Percentiles rank a stretch among this genome's conserved stretches.
Evolutionary conservation across 1,284 basidiomycete species (phyloP).

Genomic region (Ganoderma multipileum): DNA sequence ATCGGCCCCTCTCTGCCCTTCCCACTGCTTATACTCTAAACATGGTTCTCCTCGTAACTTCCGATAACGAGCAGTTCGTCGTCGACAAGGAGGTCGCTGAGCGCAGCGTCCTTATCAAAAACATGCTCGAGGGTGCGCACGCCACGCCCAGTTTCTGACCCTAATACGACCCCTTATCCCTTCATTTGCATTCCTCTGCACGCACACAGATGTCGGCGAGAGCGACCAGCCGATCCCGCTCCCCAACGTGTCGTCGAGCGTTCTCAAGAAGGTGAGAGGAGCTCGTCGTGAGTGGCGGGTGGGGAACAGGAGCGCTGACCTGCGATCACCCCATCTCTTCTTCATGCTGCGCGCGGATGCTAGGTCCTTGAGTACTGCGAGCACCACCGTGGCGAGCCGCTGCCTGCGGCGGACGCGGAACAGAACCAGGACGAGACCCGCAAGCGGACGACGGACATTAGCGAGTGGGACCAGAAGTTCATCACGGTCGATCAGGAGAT

Average conservation of each 20-base stretch:
- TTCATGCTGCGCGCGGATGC: conserved; percentile 9
- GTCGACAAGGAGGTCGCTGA: conserved; percentile 96
- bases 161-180: neutral
- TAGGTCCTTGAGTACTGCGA: conserved; percentile 99
- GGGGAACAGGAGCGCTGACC: neutral
- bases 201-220: conserved; percentile 84
- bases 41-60: conserved; percentile 87
- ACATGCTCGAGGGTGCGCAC: conserved; percentile 94
- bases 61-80: conserved; percentile 95
- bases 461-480: conserved; percentile 99
- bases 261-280: conserved; percentile 92
- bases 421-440: conserved; percentile 90
- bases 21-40: conserved; percentile 32
- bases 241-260: conserved; percentile 95
- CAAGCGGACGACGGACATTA: conserved; percentile 96
- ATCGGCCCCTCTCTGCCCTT: conserved; percentile 19
- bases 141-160: neutral
- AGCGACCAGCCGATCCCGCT: conserved; percentile 94
- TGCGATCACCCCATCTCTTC: neutral
- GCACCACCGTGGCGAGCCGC: conserved; percentile 95
- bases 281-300: conserved; percentile 16
- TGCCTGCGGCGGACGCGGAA: conserved; percentile 87
- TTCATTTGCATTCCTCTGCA: neutral
- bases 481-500: conserved; percentile 97
- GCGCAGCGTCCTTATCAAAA: conserved; percentile 96